These are phyloP conservation scores for Cercis canadensis DNA, from an alignment of 306 rosid species.

Conservation along the genomic window DNA sequence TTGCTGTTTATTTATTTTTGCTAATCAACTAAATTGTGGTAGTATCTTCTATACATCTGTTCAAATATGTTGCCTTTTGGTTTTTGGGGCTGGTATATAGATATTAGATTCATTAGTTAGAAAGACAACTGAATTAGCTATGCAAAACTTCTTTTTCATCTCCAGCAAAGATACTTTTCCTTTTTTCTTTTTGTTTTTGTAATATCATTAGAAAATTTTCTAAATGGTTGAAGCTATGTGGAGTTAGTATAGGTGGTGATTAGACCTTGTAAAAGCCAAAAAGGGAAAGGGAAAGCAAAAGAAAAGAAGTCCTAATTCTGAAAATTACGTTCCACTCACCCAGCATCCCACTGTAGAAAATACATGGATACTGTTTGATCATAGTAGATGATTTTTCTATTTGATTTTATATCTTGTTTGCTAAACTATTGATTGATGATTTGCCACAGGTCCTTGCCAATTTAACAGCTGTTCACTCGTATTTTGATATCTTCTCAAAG, in stretches of 20 bases:
- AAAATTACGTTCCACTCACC: neutral
- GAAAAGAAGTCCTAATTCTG: neutral
- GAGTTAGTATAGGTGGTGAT: neutral
- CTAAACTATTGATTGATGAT: slow-evolving; percentile 29
- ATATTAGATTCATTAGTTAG: neutral
- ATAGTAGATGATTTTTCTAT: slow-evolving; percentile 2
- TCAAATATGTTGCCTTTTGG: neutral
- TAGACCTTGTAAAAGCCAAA: neutral
- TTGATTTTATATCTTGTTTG: slow-evolving; percentile 13
- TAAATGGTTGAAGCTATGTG: neutral
- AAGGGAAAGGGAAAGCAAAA: neutral
- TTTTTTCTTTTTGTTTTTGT: too few relatives aligned
- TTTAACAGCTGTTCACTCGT: slow-evolving; percentile 77
- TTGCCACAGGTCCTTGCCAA: slow-evolving; percentile 74
- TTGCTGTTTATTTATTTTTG: too few relatives aligned
- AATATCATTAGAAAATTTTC: neutral
- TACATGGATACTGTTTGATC: neutral
- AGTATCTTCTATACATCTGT: neutral
- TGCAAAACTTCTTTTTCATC: too few relatives aligned
- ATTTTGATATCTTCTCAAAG: slow-evolving; percentile 69
- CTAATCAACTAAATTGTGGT: neutral
- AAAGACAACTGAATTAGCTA: too few relatives aligned
- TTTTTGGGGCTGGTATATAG: too few relatives aligned
- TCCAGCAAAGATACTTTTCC: too few relatives aligned
- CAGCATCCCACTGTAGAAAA: too few relatives aligned